Percentiles rank a stretch among this genome's conserved stretches.
These are phyloP conservation scores for Thelonectria discophora DNA, from an alignment of 2,329 filamentous ascomycete genomes.

Conservation along the genomic window DNA sequence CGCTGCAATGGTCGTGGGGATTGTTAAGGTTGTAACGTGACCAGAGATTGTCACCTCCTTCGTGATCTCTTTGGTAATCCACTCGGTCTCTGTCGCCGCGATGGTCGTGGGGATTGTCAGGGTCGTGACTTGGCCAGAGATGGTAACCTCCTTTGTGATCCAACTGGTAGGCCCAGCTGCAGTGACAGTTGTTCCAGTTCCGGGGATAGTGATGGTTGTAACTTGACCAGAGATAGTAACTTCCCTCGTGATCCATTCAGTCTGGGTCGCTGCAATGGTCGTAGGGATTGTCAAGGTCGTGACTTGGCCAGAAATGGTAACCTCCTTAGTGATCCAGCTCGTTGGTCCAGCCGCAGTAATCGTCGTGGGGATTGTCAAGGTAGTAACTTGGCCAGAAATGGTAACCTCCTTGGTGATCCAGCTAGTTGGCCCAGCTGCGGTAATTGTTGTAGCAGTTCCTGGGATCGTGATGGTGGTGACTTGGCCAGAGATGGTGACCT, in stretches of 20 bases:
- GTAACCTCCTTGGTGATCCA: not conserved
- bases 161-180: conserved; percentile 16
- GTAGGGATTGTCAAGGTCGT: not conserved
- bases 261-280: not conserved
- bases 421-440: conserved; percentile 16
- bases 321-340: not conserved
- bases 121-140: not conserved
- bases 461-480: not conserved
- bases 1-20: not conserved
- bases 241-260: not conserved
- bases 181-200: conserved; percentile 1
- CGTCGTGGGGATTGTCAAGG: conserved; percentile 1
- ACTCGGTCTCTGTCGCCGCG: not conserved
- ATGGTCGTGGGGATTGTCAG: not conserved
- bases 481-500: not conserved
- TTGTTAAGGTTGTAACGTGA: not conserved
- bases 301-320: not conserved
- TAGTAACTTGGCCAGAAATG: not conserved
- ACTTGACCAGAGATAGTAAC: not conserved
- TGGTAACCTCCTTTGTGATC: not conserved
- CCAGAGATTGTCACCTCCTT: conserved; percentile 5
- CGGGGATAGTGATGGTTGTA: not conserved
- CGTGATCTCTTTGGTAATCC: not conserved
- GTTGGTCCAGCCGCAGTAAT: conserved; percentile 4
- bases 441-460: not conserved